phyloP scores from a whole-genome alignment of 352 stramenopile genomes.

The Globisporangium abappressorium region DNA sequence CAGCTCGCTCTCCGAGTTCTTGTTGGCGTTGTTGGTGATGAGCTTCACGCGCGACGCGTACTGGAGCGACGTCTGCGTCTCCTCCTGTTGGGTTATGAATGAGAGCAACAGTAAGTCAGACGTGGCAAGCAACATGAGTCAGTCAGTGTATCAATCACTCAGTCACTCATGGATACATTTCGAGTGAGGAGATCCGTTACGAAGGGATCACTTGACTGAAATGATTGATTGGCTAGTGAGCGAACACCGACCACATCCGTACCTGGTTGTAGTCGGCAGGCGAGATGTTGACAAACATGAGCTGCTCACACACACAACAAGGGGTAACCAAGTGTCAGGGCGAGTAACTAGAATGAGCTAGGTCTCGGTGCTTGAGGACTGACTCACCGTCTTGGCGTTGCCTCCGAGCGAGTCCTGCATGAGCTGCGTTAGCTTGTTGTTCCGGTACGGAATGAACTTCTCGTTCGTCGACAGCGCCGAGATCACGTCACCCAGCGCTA shows the following conservation, averaged over 20 bases:
- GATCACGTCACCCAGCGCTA: conserved; percentile 91
- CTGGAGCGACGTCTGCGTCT: conserved; percentile 79
- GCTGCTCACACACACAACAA: conserved; percentile 22
- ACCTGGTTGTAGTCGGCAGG: conserved; percentile 88
- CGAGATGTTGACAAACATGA: conserved; percentile 91
- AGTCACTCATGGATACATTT: conserved; percentile 1
- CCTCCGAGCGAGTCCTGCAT: conserved; percentile 92
- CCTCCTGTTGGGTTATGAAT: conserved; percentile 36
- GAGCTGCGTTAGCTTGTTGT: conserved; percentile 93
- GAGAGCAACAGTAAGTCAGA: background rate
- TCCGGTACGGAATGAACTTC: conserved; percentile 93
- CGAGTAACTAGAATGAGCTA: no score
- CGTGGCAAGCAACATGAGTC: background rate
- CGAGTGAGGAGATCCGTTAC: background rate
- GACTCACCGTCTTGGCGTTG: conserved; percentile 89
- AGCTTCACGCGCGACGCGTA: conserved; percentile 86
- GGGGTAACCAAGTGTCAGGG: no score
- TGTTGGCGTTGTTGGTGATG: conserved; percentile 88
- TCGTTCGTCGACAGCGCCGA: conserved; percentile 86
- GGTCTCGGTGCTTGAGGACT: background rate
- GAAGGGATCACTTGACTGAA: background rate
- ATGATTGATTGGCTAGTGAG: conserved; percentile 6
- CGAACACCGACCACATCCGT: background rate
- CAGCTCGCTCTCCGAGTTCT: conserved; percentile 81
- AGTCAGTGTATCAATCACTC: conserved; percentile 12